phyloP scores from a whole-genome alignment of 257 asterid genomes.

The Ballota nigra region DNA sequence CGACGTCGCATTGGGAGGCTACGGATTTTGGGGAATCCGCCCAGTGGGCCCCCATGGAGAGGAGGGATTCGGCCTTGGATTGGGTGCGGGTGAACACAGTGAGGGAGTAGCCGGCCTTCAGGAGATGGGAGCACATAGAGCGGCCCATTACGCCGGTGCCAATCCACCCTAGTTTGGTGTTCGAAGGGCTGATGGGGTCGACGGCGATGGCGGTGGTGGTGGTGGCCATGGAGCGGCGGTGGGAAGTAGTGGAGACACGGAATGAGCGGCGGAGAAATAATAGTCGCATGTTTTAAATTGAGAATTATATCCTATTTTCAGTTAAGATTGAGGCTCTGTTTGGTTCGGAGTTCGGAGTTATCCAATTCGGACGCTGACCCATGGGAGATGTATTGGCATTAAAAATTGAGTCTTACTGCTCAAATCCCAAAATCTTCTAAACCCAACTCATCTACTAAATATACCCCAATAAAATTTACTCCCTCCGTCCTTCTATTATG shows the following conservation, averaged over 20 bases:
- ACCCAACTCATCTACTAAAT: no score
- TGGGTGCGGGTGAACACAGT: slow-evolving; percentile 78
- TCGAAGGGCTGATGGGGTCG: slow-evolving; percentile 52
- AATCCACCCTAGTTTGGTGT: slow-evolving; percentile 79
- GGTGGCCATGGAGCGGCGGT: slow-evolving; percentile 47
- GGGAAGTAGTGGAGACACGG: slow-evolving; percentile 24
- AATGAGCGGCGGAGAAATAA: slow-evolving; percentile 37
- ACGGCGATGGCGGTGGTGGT: slow-evolving; percentile 33
- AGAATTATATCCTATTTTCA: no score
- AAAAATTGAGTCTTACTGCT: no score
- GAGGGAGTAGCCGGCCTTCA: slow-evolving; percentile 82
- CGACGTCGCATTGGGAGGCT: slow-evolving; percentile 80
- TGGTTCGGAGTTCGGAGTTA: neutral
- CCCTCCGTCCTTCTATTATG: no score
- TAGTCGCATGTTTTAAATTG: slow-evolving; percentile 39
- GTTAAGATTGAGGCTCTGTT: neutral
- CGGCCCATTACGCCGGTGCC: slow-evolving; percentile 95
- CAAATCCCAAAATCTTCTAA: no score
- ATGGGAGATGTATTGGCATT: no score
- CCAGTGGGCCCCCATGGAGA: slow-evolving; percentile 86
- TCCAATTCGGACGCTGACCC: neutral
- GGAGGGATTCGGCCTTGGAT: slow-evolving; percentile 75
- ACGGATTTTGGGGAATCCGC: slow-evolving; percentile 69
- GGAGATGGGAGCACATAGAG: slow-evolving; percentile 83
- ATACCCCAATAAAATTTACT: no score